A percentile compares a stretch with the other conserved stretches of the same genome.
phyloP scores from a whole-genome alignment of 108 stramenopile genomes.

The Stephanodiscus minutulus region DNA sequence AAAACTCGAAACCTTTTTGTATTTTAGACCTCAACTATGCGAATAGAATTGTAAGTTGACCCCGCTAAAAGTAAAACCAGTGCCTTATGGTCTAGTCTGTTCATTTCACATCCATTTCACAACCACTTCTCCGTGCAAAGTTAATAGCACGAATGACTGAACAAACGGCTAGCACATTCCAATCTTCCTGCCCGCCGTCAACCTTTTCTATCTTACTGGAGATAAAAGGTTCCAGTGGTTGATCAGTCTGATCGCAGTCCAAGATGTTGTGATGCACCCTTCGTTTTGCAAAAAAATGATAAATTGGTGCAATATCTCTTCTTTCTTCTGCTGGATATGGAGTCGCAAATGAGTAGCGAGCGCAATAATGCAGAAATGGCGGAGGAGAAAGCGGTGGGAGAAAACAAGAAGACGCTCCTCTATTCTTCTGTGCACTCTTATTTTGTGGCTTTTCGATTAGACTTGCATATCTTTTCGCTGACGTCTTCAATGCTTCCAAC shows the following conservation, averaged over 20 bases:
- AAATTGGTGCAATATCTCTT: conserved; percentile 3
- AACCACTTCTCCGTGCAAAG: conserved; percentile 42
- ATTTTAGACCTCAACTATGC: too few relatives aligned
- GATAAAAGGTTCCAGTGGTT: conserved; percentile 36
- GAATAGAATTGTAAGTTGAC: too few relatives aligned
- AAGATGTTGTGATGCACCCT: conserved; percentile 51
- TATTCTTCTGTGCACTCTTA: not conserved
- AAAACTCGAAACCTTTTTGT: too few relatives aligned
- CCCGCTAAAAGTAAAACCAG: too few relatives aligned
- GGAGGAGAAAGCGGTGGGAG: conserved; percentile 47
- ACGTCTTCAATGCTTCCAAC: conserved; percentile 22
- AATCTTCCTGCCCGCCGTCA: conserved; percentile 30
- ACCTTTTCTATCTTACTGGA: conserved; percentile 31
- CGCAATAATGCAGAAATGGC: conserved; percentile 61
- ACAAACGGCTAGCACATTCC: conserved; percentile 58
- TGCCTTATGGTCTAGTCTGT: too few relatives aligned
- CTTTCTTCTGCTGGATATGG: conserved; percentile 15
- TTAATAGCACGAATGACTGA: conserved; percentile 45
- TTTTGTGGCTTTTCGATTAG: conserved; percentile 18
- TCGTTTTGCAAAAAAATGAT: conserved; percentile 57
- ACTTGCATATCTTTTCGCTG: conserved; percentile 38
- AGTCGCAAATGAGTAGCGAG: conserved; percentile 46
- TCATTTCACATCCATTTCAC: conserved; percentile 11
- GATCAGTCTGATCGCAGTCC: conserved; percentile 29
- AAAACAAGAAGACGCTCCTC: conserved; percentile 47